These are phyloP conservation scores for Limtongozyma cylindracea DNA, from an alignment of 805 yeast genomes.

Conservation along the genomic window DNA sequence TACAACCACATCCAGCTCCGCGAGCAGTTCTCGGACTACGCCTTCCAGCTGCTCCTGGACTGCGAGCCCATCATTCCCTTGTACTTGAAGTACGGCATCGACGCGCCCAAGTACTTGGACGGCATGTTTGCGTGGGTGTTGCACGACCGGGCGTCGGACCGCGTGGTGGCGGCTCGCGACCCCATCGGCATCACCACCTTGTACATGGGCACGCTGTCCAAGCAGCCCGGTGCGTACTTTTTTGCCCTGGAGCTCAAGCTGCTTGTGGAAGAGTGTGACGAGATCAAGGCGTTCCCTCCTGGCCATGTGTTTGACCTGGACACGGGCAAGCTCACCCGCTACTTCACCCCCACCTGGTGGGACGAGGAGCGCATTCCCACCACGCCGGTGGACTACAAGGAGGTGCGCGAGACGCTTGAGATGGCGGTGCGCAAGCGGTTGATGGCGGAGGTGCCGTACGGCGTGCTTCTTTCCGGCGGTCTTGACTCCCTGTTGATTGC, in stretches of 20 bases:
- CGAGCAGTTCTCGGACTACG: conserved; percentile 44
- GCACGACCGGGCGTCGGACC: conserved; percentile 62
- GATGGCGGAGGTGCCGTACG: conserved; percentile 99
- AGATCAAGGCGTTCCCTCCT: conserved; percentile 87
- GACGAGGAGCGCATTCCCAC: conserved; percentile 56
- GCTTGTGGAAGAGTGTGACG: conserved; percentile 84
- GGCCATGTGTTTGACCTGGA: conserved; percentile 91
- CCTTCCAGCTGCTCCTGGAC: conserved; percentile 70
- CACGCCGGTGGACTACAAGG: conserved; percentile 43
- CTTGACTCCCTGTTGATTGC: conserved; percentile 93
- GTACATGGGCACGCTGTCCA: conserved; percentile 70
- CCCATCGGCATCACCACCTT: conserved; percentile 94
- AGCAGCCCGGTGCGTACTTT: conserved; percentile 51
- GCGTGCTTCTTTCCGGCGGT: conserved; percentile 94
- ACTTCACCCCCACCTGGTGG: conserved; percentile 90
- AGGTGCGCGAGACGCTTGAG: conserved; percentile 64
- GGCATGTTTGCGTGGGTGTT: conserved; percentile 97
- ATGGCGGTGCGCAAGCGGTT: conserved; percentile 94
- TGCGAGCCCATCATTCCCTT: conserved; percentile 96
- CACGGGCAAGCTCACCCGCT: conserved; percentile 68
- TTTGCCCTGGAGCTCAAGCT: conserved; percentile 93
- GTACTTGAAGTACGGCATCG: conserved; percentile 64
- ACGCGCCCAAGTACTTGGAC: conserved; percentile 80
- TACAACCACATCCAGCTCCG: conserved; percentile 89
- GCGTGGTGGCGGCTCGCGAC: conserved; percentile 92